These are phyloP conservation scores for Aegilops umbellulata DNA, from an alignment of 176 grass and related monocot species.

Conservation along the genomic window DNA sequence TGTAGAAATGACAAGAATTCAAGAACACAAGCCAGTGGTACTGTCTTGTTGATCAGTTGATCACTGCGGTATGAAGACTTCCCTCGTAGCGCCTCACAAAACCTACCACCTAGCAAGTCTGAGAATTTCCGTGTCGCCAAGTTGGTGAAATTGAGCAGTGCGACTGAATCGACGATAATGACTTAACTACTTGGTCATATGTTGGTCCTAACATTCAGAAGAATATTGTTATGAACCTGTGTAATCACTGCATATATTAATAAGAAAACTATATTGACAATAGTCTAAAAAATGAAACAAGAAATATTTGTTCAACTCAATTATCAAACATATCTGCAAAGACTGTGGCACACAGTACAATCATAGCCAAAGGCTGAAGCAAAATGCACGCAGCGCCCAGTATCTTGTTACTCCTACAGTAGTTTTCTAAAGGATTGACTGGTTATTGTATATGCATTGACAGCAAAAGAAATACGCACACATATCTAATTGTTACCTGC, in stretches of 20 bases:
- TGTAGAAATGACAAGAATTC: background rate
- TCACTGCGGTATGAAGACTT: background rate
- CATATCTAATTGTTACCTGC: conserved; percentile 9
- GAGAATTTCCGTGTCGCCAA: background rate
- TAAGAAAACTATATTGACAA: background rate
- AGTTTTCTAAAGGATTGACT: background rate
- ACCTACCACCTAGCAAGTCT: background rate
- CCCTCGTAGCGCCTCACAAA: background rate
- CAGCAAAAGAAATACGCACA: background rate
- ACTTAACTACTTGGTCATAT: background rate
- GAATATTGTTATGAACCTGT: background rate
- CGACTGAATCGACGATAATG: background rate
- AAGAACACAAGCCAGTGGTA: background rate
- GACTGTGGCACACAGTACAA: too few relatives aligned
- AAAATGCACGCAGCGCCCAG: background rate
- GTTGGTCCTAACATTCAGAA: background rate
- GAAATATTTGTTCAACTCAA: background rate
- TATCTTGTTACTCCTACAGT: background rate
- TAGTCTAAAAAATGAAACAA: background rate
- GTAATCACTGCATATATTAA: too few relatives aligned
- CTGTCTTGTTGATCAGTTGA: background rate
- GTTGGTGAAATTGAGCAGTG: background rate
- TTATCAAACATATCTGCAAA: background rate
- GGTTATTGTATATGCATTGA: background rate
- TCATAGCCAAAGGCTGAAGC: background rate